phyloP scores from a whole-genome alignment of 805 yeast species.

The Nakazawaea anatomiae region DNA sequence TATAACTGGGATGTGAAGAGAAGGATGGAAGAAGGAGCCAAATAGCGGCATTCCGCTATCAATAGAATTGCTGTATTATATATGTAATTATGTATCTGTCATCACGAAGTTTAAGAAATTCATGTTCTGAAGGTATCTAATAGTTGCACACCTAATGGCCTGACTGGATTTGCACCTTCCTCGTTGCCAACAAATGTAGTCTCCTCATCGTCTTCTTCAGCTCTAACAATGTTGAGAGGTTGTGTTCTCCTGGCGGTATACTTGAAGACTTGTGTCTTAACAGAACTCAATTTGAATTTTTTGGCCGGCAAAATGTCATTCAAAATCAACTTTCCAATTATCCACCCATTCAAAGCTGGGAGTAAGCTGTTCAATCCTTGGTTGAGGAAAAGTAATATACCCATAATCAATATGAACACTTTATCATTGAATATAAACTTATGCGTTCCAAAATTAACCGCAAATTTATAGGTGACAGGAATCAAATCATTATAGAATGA shows the following conservation, averaged over 20 bases:
- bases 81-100: conserved; percentile 15
- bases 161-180: conserved; percentile 43
- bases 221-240: not conserved
- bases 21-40: conserved; percentile 45
- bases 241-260: conserved; percentile 3
- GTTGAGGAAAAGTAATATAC: conserved; percentile 34
- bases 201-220: conserved; percentile 10
- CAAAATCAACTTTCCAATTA: conserved; percentile 37
- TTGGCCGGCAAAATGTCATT: conserved; percentile 38
- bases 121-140: conserved; percentile 47
- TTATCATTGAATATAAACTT: conserved; percentile 27
- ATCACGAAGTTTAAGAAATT: not conserved
- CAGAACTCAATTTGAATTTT: conserved; percentile 13
- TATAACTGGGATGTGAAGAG: conserved; percentile 86
- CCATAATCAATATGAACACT: conserved; percentile 22
- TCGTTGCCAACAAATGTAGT: conserved; percentile 22
- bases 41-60: conserved; percentile 20
- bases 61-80: conserved; percentile 30
- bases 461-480: conserved; percentile 34
- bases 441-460: conserved; percentile 24
- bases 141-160: conserved; percentile 57
- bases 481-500: conserved; percentile 33
- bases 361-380: conserved; percentile 34
- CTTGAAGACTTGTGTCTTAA: conserved; percentile 6
- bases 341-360: conserved; percentile 34